Evolutionary conservation across 176 grass and related monocot genomes (phyloP).

Genomic region (Cocos nucifera): DNA sequence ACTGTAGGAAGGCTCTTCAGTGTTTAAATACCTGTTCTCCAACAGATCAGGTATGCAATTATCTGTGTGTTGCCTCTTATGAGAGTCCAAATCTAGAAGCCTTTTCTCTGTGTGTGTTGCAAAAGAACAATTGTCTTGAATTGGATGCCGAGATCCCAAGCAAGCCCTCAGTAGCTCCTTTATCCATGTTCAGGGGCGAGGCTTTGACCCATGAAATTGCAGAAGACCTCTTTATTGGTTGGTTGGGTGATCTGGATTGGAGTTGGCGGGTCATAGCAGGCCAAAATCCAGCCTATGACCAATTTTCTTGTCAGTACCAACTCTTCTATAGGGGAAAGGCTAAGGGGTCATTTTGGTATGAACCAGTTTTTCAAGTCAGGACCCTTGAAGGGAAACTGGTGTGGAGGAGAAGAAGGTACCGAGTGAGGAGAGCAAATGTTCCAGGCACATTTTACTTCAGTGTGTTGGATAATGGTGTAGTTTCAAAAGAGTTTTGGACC

Average conservation of each 20-base stretch:
- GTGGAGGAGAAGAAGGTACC: slow-evolving; percentile 77
- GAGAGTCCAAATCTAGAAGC: slow-evolving; percentile 76
- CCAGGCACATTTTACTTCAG: slow-evolving; percentile 96
- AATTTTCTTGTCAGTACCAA: slow-evolving; percentile 85
- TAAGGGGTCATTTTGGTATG: slow-evolving; percentile 90
- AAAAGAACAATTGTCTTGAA: slow-evolving; percentile 93
- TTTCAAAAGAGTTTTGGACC: slow-evolving; percentile 94
- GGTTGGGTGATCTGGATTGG: slow-evolving; percentile 61
- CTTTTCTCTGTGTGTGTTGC: slow-evolving; percentile 88
- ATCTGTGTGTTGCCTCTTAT: slow-evolving; percentile 80
- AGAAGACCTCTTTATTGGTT: slow-evolving; percentile 79
- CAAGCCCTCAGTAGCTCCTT: slow-evolving; percentile 44
- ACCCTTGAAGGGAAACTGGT: slow-evolving; percentile 63
- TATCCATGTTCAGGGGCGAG: slow-evolving; percentile 60
- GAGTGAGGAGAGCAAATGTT: slow-evolving; percentile 48
- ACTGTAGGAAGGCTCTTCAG: slow-evolving; percentile 80
- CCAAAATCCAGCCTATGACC: slow-evolving; percentile 95
- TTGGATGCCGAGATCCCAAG: slow-evolving; percentile 73
- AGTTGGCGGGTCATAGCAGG: slow-evolving; percentile 84
- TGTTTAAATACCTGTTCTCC: slow-evolving; percentile 89
- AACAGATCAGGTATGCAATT: slow-evolving; percentile 85
- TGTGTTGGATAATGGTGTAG: slow-evolving; percentile 84
- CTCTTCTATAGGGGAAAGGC: slow-evolving; percentile 87
- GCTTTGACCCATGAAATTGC: slow-evolving; percentile 64
- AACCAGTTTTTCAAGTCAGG: slow-evolving; percentile 84